Evolutionary conservation across 352 stramenopile genomes (phyloP).

Genomic region (Globisporangium irregulare): DNA sequence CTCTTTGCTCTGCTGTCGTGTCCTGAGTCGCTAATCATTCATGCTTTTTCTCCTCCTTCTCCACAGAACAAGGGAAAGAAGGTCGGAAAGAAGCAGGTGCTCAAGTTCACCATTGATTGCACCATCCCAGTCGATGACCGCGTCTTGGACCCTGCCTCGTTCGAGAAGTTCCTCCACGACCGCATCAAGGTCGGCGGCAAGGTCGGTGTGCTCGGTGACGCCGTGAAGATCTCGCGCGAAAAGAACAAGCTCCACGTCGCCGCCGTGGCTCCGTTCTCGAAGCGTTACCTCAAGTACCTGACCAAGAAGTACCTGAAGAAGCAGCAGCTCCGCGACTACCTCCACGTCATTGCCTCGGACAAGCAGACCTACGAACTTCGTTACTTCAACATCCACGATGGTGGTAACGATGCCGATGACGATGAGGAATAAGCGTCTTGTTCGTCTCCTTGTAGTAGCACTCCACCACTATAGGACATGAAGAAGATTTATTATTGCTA

Average conservation of each 20-base stretch:
- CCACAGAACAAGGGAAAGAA: slow-evolving; percentile 82
- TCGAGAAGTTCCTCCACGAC: slow-evolving; percentile 99
- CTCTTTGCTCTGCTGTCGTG: neutral
- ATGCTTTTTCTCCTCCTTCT: neutral
- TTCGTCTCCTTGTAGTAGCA: neutral
- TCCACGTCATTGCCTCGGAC: slow-evolving; percentile 98
- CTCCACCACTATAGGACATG: neutral
- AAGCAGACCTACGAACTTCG: slow-evolving; percentile 99
- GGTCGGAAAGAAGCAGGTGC: slow-evolving; percentile 86
- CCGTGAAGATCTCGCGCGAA: slow-evolving; percentile 95
- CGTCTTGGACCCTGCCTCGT: slow-evolving; percentile 97
- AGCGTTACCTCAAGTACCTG: slow-evolving; percentile 99
- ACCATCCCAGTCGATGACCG: slow-evolving; percentile 98
- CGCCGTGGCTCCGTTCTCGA: slow-evolving; percentile 94
- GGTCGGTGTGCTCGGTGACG: slow-evolving; percentile 94
- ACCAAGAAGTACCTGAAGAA: slow-evolving; percentile 99
- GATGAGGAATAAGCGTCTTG: slow-evolving; percentile 81
- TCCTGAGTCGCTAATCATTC: slow-evolving; percentile 11
- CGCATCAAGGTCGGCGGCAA: slow-evolving; percentile 99
- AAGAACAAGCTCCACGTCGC: slow-evolving; percentile 97
- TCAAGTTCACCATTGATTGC: slow-evolving; percentile 94
- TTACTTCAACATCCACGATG: slow-evolving; percentile 98
- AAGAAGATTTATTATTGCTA: slow-evolving; percentile 8
- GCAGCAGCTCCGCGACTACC: slow-evolving; percentile 99
- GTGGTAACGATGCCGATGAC: slow-evolving; percentile 87